Evolutionary conservation across 1,139 yeast genomes (phyloP).

Genomic region (Zygoascus hellenicus): DNA sequence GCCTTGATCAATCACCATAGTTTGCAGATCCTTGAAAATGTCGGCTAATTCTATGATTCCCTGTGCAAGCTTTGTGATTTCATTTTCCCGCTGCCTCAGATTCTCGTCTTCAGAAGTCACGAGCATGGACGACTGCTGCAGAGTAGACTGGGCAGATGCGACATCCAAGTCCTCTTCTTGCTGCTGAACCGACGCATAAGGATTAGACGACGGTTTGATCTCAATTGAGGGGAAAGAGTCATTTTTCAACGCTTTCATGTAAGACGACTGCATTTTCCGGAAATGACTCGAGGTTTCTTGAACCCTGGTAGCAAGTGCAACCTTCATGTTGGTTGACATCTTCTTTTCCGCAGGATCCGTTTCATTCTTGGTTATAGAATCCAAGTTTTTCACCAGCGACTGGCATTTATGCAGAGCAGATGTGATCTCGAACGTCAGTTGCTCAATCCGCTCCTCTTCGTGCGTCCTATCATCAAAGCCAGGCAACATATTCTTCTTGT

Average conservation of each 20-base stretch:
- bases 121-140: slow-evolving; percentile 32
- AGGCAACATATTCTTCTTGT: slow-evolving; percentile 78
- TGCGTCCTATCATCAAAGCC: slow-evolving; percentile 72
- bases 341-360: slow-evolving; percentile 45
- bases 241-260: slow-evolving; percentile 53
- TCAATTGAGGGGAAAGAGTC: slow-evolving; percentile 22
- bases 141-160: slow-evolving; percentile 38
- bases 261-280: slow-evolving; percentile 82
- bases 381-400: slow-evolving; percentile 63
- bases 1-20: slow-evolving; percentile 91
- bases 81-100: slow-evolving; percentile 74
- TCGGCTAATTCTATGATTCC: slow-evolving; percentile 91
- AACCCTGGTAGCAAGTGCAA: slow-evolving; percentile 76
- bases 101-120: slow-evolving; percentile 29
- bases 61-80: slow-evolving; percentile 84
- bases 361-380: slow-evolving; percentile 41
- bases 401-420: slow-evolving; percentile 70
- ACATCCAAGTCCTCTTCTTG: slow-evolving; percentile 38
- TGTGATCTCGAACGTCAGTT: slow-evolving; percentile 68
- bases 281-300: slow-evolving; percentile 73
- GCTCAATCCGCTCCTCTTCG: slow-evolving; percentile 71
- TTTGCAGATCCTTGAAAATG: slow-evolving; percentile 88
- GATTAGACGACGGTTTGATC: slow-evolving; percentile 5
- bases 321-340: slow-evolving; percentile 74
- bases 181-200: slow-evolving; percentile 18